Evolutionary conservation across 495 filamentous ascomycete genomes (phyloP).

Genomic region (Aspergillus kassunensis): DNA sequence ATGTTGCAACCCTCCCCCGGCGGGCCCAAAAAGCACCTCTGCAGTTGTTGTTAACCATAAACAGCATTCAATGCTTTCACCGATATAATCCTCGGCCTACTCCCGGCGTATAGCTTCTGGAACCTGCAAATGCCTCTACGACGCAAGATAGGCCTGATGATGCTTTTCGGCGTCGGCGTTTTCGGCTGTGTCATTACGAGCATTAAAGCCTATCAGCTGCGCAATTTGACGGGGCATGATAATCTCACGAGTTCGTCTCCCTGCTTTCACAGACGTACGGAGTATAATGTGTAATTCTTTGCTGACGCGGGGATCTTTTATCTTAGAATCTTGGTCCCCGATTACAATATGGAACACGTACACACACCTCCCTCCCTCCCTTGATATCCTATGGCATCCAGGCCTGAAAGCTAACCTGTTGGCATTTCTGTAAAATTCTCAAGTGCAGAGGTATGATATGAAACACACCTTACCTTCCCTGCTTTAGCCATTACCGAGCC

Average conservation of each 20-base stretch:
- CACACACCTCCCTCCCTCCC: background rate
- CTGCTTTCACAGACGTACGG: background rate
- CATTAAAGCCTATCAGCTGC: background rate
- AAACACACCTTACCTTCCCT: background rate
- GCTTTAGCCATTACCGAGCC: background rate
- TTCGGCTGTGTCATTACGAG: conserved; percentile 4
- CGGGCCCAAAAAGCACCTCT: background rate
- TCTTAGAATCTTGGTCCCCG: background rate
- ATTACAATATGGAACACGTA: conserved; percentile 7
- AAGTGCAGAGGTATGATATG: background rate
- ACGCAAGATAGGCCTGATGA: conserved; percentile 1
- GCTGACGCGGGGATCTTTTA: background rate
- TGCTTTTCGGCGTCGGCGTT: background rate
- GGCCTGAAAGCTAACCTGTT: background rate
- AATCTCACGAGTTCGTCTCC: background rate
- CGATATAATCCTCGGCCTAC: background rate
- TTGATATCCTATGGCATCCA: background rate
- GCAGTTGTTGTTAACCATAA: background rate
- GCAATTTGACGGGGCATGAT: conserved; percentile 2
- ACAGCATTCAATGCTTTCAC: conserved; percentile 3
- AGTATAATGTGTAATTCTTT: background rate
- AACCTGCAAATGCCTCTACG: background rate
- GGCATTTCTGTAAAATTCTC: background rate
- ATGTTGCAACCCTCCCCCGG: background rate
- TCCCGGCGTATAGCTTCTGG: background rate